phyloP scores from a whole-genome alignment of 305 asterid species.

The Fraxinus latifolia region DNA sequence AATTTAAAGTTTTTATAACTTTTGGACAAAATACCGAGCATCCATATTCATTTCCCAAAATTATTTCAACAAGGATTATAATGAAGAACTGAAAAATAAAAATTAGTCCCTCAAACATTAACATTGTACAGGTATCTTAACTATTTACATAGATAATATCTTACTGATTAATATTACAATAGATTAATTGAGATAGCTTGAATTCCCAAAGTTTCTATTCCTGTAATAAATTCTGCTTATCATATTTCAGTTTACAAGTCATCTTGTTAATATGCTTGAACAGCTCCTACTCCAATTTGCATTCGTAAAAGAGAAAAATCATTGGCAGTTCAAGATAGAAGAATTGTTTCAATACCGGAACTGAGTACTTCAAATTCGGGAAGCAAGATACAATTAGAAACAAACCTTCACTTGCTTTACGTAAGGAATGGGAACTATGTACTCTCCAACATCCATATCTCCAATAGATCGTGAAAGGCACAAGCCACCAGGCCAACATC shows the following conservation, averaged over 20 bases:
- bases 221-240: not conserved
- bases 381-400: constrained; percentile 17
- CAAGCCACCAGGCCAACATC: constrained; percentile 99
- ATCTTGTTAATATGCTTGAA: not conserved
- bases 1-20: not conserved
- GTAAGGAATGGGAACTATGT: constrained; percentile 90
- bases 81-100: not conserved
- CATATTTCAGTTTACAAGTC: not conserved
- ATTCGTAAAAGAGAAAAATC: not conserved
- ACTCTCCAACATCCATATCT: constrained; percentile 99
- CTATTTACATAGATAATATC: not conserved
- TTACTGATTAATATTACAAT: not conserved
- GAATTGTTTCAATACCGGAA: not conserved
- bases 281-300: constrained; percentile 3
- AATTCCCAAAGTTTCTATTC: not conserved
- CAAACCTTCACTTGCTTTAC: constrained; percentile 98
- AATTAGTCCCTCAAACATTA: not conserved
- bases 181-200: not conserved
- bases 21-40: not conserved
- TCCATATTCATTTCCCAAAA: not conserved
- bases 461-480: constrained; percentile 98
- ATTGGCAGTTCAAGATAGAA: constrained; percentile 9
- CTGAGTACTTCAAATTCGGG: not conserved
- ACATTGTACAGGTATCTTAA: not conserved
- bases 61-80: not conserved